phyloP scores from a whole-genome alignment of 2,329 filamentous ascomycete genomes.

The Cadophora sp. region DNA sequence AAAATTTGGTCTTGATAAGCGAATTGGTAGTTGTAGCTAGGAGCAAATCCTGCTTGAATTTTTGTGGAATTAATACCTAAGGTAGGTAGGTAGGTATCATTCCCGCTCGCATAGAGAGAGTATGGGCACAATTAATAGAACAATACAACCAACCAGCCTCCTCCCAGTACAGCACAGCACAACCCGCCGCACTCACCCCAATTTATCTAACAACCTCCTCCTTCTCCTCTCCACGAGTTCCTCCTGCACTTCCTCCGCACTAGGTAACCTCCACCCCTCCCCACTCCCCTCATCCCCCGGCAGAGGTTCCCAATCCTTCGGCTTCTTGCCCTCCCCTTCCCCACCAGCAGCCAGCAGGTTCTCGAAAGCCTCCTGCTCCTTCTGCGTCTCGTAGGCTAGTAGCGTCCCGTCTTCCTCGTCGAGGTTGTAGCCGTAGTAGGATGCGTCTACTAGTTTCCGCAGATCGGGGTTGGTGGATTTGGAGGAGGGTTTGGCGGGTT shows the following conservation, averaged over 20 bases:
- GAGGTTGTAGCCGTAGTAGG: constrained; percentile 93
- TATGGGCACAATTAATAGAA: too few relatives aligned
- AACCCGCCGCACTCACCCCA: constrained; percentile 32
- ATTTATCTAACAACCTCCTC: constrained; percentile 82
- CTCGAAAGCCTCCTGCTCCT: constrained; percentile 82
- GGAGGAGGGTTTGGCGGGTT: constrained; percentile 58
- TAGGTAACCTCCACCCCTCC: constrained; percentile 81
- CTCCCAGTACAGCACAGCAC: too few relatives aligned
- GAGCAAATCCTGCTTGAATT: too few relatives aligned
- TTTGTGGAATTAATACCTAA: too few relatives aligned
- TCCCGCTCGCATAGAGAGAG: too few relatives aligned
- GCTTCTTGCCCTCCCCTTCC: constrained; percentile 61
- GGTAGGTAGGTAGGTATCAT: too few relatives aligned
- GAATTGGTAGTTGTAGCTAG: too few relatives aligned
- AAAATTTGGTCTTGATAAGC: too few relatives aligned
- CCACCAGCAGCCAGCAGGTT: constrained; percentile 62
- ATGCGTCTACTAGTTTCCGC: constrained; percentile 82
- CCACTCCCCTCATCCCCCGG: constrained; percentile 90
- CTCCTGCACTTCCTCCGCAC: constrained; percentile 89
- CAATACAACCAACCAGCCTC: too few relatives aligned
- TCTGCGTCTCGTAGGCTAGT: constrained; percentile 79
- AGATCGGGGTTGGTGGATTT: constrained; percentile 72
- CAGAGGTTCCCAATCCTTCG: constrained; percentile 80
- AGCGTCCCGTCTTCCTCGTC: constrained; percentile 89
- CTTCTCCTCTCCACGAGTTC: constrained; percentile 88